phyloP scores from a whole-genome alignment of 2,329 filamentous ascomycete genomes.

The Colletotrichum godetiae region DNA sequence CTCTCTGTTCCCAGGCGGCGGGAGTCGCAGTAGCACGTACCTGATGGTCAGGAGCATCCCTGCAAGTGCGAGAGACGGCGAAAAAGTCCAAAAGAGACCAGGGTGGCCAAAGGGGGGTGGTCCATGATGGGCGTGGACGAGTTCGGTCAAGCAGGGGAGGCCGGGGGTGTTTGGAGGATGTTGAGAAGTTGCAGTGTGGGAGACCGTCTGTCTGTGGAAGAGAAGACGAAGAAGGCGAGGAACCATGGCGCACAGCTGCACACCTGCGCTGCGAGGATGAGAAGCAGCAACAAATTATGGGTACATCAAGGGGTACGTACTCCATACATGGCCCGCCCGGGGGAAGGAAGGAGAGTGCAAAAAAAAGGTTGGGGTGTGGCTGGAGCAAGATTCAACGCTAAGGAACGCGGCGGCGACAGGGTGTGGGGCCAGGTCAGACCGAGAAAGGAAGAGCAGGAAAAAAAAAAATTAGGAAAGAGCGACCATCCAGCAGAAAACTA shows the following conservation, averaged over 20 bases:
- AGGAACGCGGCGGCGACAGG: neutral
- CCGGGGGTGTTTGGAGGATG: neutral
- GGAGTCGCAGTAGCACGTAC: conserved; percentile 34
- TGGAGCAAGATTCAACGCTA: neutral
- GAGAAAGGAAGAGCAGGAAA: conserved; percentile 10
- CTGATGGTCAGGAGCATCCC: conserved; percentile 34
- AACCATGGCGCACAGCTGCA: neutral
- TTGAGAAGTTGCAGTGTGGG: too few species aligned
- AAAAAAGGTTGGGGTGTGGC: conserved; percentile 1
- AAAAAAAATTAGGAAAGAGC: neutral
- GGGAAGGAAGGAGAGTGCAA: conserved; percentile 6
- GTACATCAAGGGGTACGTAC: too few species aligned
- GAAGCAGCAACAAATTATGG: neutral
- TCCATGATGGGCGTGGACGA: neutral
- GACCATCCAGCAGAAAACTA: neutral
- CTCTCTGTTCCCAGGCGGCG: conserved; percentile 27
- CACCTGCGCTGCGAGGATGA: neutral
- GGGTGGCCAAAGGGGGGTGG: neutral
- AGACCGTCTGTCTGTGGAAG: neutral
- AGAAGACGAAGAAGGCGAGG: neutral
- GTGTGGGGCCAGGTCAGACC: neutral
- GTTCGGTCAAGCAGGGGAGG: neutral
- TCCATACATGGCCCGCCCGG: neutral
- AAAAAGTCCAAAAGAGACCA: neutral
- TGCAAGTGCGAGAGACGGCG: conserved; percentile 20